Base-by-base conservation (phyloP, 2,329 filamentous ascomycete genomes). In the Fusarium citri region DNA sequence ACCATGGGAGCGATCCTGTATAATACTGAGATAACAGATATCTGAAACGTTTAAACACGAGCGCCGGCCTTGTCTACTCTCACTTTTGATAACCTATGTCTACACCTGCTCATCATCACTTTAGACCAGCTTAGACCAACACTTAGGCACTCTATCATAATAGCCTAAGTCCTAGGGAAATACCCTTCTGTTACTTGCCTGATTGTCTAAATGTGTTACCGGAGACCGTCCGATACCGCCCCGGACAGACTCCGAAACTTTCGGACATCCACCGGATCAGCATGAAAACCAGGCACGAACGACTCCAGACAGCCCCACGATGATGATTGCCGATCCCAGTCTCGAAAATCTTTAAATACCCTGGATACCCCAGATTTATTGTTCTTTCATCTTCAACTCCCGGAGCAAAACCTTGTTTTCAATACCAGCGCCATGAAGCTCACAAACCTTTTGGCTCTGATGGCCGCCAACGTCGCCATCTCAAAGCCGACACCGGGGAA, bases 181-280 rank as follows among this genome's bases (percentile, higher is more conserved):
- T 1, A 10, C 18, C 10, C 5, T 34, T 10, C 16, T 34, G 31
- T 18, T 6, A 10, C 31, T 9, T 6, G 1, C 31, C 1, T 6
- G 16, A 16, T 18, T 7, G 15, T 31, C 3, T 10, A 11, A 18
- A 18, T 34, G 14, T 8, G 18, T 9, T 6, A 16, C 5, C 31
- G 8, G 31, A 34, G 31, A 34, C 31, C 16, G 16, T 34, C 31
- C 31, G 31, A 34, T 34, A 18, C 16, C 31, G 10, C 9, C 8
- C n/a, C 48, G 48, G 48, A 40, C 1, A 51, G 15, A 40, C 8
- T 26, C 48, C 48, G 31, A 51, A 16, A 11, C 4, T 8, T 50
- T 50, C 48, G 22, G 48, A 50, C 18, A 50, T 16, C 16, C 12
- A 15, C 48, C 48, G 30, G 30, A 50, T 50, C 31, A 22, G 7